Percentiles rank a stretch among this genome's conserved stretches.
Conservation (phyloP, 352 stramenopile genomes). For the Elongisporangium undulatum region DNA sequence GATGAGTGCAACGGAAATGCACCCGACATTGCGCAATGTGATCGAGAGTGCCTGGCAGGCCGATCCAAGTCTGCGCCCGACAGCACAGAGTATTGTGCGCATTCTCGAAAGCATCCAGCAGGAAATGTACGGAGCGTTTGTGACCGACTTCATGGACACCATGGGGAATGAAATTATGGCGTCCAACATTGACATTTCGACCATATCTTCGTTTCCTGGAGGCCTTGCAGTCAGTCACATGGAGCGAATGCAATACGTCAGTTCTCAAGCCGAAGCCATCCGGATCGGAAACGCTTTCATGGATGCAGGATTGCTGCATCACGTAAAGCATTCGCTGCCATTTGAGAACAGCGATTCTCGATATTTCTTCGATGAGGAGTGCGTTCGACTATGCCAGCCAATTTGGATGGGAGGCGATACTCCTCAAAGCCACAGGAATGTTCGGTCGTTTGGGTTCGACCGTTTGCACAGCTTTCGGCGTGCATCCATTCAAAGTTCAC, state of each 20-base stretch:
- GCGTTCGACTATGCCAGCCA: constrained; percentile 25
- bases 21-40: constrained; percentile 30
- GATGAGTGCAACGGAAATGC: constrained; percentile 19
- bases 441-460: constrained; percentile 1
- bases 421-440: neutral
- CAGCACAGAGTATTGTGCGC: constrained; percentile 29
- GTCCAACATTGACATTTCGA: constrained; percentile 12
- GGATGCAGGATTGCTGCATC: constrained; percentile 42
- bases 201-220: constrained; percentile 18
- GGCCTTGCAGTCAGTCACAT: constrained; percentile 27
- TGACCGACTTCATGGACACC: constrained; percentile 16
- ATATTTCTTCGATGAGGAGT: constrained; percentile 44
- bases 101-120: constrained; percentile 42
- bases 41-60: constrained; percentile 43
- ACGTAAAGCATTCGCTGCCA: constrained; percentile 28
- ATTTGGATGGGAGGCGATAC: constrained; percentile 5
- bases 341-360: constrained; percentile 25
- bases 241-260: constrained; percentile 18
- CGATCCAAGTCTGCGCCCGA: constrained; percentile 27
- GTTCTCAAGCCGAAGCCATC: constrained; percentile 26
- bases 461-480: constrained; percentile 8
- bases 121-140: constrained; percentile 26
- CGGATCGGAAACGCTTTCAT: constrained; percentile 41
- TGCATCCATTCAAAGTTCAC: constrained; percentile 23
- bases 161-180: constrained; percentile 19